Percentiles rank a stretch among this genome's conserved stretches.
Evolutionary conservation across 495 filamentous ascomycete genomes (phyloP).

Genomic region (Aspergillus ellipticus): DNA sequence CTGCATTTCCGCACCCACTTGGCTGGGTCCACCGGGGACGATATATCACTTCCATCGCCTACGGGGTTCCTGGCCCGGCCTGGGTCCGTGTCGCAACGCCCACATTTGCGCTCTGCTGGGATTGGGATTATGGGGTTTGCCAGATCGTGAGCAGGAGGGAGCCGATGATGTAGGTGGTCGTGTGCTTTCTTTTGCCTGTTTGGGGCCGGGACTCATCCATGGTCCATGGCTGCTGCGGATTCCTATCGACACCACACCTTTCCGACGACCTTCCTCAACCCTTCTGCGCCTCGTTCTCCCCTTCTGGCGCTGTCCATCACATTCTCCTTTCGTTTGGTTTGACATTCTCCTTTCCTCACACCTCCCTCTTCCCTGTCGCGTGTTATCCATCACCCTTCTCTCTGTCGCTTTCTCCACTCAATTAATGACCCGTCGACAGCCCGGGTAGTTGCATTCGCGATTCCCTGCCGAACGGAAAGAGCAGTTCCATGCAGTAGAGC

Average conservation of each 20-base stretch:
- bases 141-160: neutral
- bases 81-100: neutral
- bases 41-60: neutral
- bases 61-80: neutral
- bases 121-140: neutral
- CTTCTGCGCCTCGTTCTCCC: neutral
- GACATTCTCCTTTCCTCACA: conserved; percentile 2
- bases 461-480: conserved; percentile 12
- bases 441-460: conserved; percentile 22
- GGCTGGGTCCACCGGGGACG: neutral
- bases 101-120: neutral
- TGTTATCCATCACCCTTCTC: conserved; percentile 5
- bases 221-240: neutral
- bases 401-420: conserved; percentile 15
- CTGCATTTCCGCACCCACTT: neutral
- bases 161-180: neutral
- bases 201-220: neutral
- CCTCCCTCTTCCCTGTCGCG: conserved; percentile 5
- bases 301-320: neutral
- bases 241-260: too few species aligned
- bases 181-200: neutral
- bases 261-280: too few species aligned
- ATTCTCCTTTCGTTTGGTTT: conserved; percentile 8
- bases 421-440: conserved; percentile 16
- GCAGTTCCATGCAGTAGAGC: conserved; percentile 16